A percentile compares a stretch with the other conserved stretches of the same genome.
phyloP scores from a whole-genome alignment of 2,329 filamentous ascomycete species.

The Fonsecaea monophora region DNA sequence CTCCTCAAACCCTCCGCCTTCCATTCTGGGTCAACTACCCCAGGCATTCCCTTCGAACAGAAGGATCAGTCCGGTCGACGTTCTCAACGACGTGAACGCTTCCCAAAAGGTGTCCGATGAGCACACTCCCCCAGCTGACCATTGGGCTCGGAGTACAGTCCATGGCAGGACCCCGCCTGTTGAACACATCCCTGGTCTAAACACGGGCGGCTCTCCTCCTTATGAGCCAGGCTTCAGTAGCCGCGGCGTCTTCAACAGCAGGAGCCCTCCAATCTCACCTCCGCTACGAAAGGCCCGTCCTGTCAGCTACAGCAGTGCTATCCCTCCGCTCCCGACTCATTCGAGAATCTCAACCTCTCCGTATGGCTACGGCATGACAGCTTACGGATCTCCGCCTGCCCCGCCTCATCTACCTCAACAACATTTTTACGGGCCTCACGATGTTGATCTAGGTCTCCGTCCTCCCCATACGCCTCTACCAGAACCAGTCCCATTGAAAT shows the following conservation, averaged over 20 bases:
- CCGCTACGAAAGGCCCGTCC: constrained; percentile 49
- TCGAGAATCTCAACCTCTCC: constrained; percentile 39
- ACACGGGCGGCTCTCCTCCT: constrained; percentile 48
- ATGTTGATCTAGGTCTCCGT: constrained; percentile 68
- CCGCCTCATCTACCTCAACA: constrained; percentile 77
- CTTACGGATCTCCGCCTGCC: constrained; percentile 59
- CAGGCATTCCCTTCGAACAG: constrained; percentile 27
- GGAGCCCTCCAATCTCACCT: constrained; percentile 53
- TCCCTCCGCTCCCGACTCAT: constrained; percentile 43
- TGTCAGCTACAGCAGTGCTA: constrained; percentile 52
- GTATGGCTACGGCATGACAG: constrained; percentile 50
- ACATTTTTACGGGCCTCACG: constrained; percentile 77
- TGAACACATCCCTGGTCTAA: constrained; percentile 33
- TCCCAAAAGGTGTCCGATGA: constrained; percentile 40
- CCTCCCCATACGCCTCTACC: constrained; percentile 39
- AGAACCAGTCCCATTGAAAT: constrained; percentile 29
- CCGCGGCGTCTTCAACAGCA: constrained; percentile 49
- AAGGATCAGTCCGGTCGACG: constrained; percentile 22
- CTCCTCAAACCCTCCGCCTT: constrained; percentile 23
- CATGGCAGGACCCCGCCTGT: constrained; percentile 34
- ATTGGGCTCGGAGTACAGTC: constrained; percentile 24
- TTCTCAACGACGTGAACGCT: constrained; percentile 32
- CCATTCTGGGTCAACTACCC: constrained; percentile 33
- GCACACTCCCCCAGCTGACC: constrained; percentile 37
- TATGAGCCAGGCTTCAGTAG: constrained; percentile 49